These are phyloP conservation scores for Gossypium thurberi DNA, from an alignment of 345 rosid genomes.

Conservation along the genomic window DNA sequence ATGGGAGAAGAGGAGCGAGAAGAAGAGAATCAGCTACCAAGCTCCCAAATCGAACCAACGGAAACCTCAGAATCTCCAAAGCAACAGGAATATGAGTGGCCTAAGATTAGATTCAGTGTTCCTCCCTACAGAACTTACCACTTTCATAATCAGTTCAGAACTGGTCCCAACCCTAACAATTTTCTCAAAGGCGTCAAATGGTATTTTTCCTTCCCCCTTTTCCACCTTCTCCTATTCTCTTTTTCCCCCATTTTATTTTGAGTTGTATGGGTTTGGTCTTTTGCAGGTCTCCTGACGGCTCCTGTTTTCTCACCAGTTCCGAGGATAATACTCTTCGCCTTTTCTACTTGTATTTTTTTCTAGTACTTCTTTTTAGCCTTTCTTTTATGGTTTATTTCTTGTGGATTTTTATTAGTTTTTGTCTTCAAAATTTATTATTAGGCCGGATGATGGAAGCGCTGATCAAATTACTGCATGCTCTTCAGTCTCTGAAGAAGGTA, in stretches of 20 bases:
- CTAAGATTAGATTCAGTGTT: constrained; percentile 49
- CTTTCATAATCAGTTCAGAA: constrained; percentile 64
- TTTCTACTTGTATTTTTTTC: constrained; percentile 52
- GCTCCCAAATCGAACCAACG: constrained; percentile 5
- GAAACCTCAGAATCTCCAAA: constrained; percentile 16
- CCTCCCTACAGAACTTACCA: constrained; percentile 59
- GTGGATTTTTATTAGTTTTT: background rate
- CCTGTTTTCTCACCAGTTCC: constrained; percentile 68
- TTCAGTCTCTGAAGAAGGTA: constrained; percentile 37
- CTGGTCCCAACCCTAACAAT: constrained; percentile 59
- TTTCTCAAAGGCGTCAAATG: constrained; percentile 87
- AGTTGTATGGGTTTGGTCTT: constrained; percentile 12
- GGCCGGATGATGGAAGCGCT: constrained; percentile 39
- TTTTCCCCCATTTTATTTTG: background rate
- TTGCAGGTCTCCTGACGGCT: constrained; percentile 93
- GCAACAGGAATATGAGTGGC: constrained; percentile 38
- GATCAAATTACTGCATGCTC: constrained; percentile 18
- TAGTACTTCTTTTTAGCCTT: background rate
- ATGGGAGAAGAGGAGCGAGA: constrained; percentile 25
- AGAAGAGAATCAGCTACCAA: constrained; percentile 14
- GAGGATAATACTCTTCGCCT: constrained; percentile 75
- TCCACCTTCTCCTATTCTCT: background rate
- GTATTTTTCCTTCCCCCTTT: constrained; percentile 17
- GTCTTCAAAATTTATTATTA: constrained; percentile 17
- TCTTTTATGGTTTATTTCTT: background rate